Evolutionary conservation across 805 yeast species (phyloP), one percentile per base, ranked within the genome.

Genomic region (Candida stauntonica): DNA sequence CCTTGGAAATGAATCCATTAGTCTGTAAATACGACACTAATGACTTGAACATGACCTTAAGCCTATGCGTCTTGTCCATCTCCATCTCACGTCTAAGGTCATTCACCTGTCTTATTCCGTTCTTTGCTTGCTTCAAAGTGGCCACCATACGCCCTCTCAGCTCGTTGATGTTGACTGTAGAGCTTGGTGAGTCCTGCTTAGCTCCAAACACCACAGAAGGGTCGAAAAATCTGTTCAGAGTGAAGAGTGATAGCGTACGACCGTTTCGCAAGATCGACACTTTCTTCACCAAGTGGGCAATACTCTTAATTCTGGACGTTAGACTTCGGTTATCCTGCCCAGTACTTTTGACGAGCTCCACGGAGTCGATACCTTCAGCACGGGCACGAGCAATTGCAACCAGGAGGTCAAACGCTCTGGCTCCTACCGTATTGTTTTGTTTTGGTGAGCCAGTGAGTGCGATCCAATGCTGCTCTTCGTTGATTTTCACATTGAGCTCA

Each of bases 281-380:
- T 35, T 69, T 75, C 17, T 60, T 60, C 5, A 80, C 70, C 14
- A 79, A 58, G 16, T 74, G 75, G 26, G 66, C 75, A 15, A 83
- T 60, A 30, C 69, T 68, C 49, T 73, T 77, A 36, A 81, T 63
- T 48, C 93, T 67, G 1, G 77, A 66, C 0, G 88, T 78, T 29
- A 81, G 64, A 41, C 88, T 80, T 46, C 91, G 68, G 14, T 80
- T 74, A 50, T 83, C 93, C 58, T 83, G 93, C 7, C 74, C 74
- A 0, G 88, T 74, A 15, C 61, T 65, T 29, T 63, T 61, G 3
- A 79, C 73, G 41, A 83, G 62, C 18, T 75, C 77, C 21, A 76
- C 62, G 0, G 89, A 74, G 34, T 73, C 67, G 13, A 82, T 73
- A 8, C 93, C 93, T 1, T 57, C 50, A 0, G 66, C 60, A 17